phyloP scores from a whole-genome alignment of 768 basidiomycete species.

The Termitomyces heimii region DNA sequence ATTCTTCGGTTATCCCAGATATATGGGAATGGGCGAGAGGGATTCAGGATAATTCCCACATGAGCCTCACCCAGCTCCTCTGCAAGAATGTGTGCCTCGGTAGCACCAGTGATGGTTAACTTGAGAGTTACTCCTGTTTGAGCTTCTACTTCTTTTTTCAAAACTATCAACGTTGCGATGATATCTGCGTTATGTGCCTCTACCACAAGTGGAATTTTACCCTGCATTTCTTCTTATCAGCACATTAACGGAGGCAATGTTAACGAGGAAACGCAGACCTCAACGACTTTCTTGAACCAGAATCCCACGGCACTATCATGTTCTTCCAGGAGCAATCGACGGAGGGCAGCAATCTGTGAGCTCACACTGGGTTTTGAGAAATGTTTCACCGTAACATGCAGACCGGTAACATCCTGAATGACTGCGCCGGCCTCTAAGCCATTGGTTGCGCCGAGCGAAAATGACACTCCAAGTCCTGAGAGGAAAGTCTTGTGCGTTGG shows the following conservation, averaged over 20 bases:
- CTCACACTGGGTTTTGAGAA: conserved; percentile 55
- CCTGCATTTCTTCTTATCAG: conserved; percentile 29
- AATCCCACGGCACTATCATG: conserved; percentile 29
- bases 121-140: conserved; percentile 36
- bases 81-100: conserved; percentile 67
- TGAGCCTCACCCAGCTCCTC: conserved; percentile 50
- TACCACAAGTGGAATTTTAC: conserved; percentile 68
- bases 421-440: conserved; percentile 59
- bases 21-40: conserved; percentile 65
- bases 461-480: conserved; percentile 59
- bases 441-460: conserved; percentile 55
- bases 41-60: conserved; percentile 42
- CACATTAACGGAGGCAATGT: background rate
- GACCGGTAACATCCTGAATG: conserved; percentile 52
- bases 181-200: conserved; percentile 74
- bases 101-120: conserved; percentile 58
- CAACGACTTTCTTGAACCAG: conserved; percentile 40
- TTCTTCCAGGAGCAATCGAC: conserved; percentile 52
- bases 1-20: conserved; percentile 67
- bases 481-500: conserved; percentile 50
- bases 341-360: conserved; percentile 73
- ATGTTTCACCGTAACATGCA: conserved; percentile 62
- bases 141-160: conserved; percentile 61
- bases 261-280: conserved; percentile 23
- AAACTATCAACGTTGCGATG: conserved; percentile 67